Base-by-base conservation (phyloP, 2,329 filamentous ascomycete genomes). In the Teratosphaeria destructans region DNA sequence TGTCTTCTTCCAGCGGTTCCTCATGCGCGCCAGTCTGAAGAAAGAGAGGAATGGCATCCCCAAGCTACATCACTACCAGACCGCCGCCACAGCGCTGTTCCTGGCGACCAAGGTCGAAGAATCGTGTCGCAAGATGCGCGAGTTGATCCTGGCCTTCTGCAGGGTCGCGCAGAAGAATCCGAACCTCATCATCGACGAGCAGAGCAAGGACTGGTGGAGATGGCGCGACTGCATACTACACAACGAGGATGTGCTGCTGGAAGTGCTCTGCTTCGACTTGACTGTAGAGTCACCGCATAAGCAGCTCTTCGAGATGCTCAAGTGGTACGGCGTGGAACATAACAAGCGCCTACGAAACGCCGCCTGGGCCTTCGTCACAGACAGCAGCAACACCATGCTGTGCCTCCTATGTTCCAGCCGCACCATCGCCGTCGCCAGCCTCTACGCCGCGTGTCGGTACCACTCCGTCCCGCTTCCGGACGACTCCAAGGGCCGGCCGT, bases 31-130 rank as follows among this genome's bases (percentile, higher is more conserved):
- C 70, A 93, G 86, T 70, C 86, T 95, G 82, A 85, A 88, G 55
- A 82, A 86, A 67, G 83, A 87, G 68, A 88, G 85, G 63, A 82
- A 81, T 62, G 77, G 77, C 58, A 79, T 79, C 57, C 78, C 78
- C 54, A 90, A 90, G 14, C 83, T 95, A 55, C 93, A 96, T 73
- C 92, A 96, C 67, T 97, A 96, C 53, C 63, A 80, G 71, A 89
- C 95, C 61, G 94, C 92, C 11, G 94, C 92, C 0, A 96, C 92
- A 0, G 84, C 91, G 1, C 81, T 99, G 2, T 99, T 97, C 67
- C 82, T 99, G 10, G 93, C 94, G 8, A 96, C 95, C 66, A 99
- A 99, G 74, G 93, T 95, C 23, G 93, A 99, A 71, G 94, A 99
- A 72, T 96, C 95, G 71, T 95, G 91, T 71, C 87, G 93, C 55